Evolutionary conservation across 495 filamentous ascomycete genomes (phyloP).

Genomic region (Aspergillus homomorphus): DNA sequence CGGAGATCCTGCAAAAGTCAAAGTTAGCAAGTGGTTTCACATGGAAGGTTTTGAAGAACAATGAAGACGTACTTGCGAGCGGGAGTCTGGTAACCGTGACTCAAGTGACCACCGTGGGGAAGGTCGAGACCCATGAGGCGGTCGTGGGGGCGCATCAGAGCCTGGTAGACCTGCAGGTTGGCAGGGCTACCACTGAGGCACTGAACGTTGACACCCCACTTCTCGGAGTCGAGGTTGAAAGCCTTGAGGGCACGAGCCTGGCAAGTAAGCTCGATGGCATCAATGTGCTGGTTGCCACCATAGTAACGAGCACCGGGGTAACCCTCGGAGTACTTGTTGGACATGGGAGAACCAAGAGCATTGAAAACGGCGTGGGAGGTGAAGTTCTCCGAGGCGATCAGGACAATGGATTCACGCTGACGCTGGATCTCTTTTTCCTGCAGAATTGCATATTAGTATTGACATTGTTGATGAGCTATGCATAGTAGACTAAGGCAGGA

Average conservation of each 20-base stretch:
- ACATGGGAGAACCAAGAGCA: slow-evolving; percentile 96
- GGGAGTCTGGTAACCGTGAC: slow-evolving; percentile 96
- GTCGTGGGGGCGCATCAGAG: slow-evolving; percentile 95
- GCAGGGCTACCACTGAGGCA: slow-evolving; percentile 83
- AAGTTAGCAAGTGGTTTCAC: slow-evolving; percentile 15
- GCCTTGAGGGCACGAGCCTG: slow-evolving; percentile 92
- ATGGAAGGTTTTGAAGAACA: not conserved
- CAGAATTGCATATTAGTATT: not conserved
- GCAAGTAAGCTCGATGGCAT: slow-evolving; percentile 92
- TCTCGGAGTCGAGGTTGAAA: slow-evolving; percentile 78
- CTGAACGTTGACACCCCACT: slow-evolving; percentile 99
- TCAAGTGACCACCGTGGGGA: slow-evolving; percentile 96
- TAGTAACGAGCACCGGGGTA: slow-evolving; percentile 99
- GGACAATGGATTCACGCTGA: slow-evolving; percentile 95
- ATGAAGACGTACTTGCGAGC: slow-evolving; percentile 66
- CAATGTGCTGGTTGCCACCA: slow-evolving; percentile 98
- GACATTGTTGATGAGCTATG: not conserved
- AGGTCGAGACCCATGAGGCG: slow-evolving; percentile 96
- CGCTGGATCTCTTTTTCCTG: slow-evolving; percentile 93
- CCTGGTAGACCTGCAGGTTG: slow-evolving; percentile 98
- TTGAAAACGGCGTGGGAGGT: slow-evolving; percentile 96
- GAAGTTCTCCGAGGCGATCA: slow-evolving; percentile 99
- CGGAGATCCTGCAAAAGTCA: slow-evolving; percentile 64
- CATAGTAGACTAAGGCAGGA: slow-evolving; percentile 10
- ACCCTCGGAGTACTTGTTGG: slow-evolving; percentile 99